Base-by-base conservation (phyloP, 306 rosid genomes). In the Dalbergia cochinchinensis region DNA sequence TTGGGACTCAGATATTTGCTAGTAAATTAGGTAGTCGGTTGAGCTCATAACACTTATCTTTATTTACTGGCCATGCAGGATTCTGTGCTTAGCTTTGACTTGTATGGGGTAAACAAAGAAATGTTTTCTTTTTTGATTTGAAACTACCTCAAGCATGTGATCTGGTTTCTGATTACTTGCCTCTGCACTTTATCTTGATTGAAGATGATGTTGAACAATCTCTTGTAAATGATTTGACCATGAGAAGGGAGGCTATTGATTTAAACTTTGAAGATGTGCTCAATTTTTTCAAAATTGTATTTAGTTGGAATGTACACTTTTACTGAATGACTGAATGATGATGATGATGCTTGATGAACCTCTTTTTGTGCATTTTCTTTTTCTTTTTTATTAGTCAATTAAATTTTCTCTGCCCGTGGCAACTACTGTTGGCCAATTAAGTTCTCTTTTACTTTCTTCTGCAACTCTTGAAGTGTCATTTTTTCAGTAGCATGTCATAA, bases 121-220 rank as follows among this genome's bases (percentile, higher is more conserved):
- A 26, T 26, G 1, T 26, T 26, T 26, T 26, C 31, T 26, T 26
- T n/a, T 26, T 26, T 26, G 31, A 26, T 26, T 26, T 26, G 33
- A 63, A 51, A 65, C 42, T 55, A 53, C 54, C 37, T 11, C n/a
- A 58, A 71, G 6, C 31, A 11, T 20, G 5, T 20, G 13, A 18
- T 80, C 50, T 58, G 55, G 11, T 81, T 44, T 50, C 47, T 68
- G 19, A 45, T 33, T 31, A 48, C 7, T 64, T 63, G n/a, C 10
- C 73, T 45, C 68, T 58, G 26, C 61, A 55, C 55, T 48, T 14
- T 48, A 48, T 48, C n/a, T 48, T 2, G 55, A 48, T 14, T 48
- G 16, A 51, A 42, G 48, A 6, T 42, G 48, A 47, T 47, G 53
- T 47, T 47, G 53, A 47, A 47, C 53, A 47, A 11, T 47, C 53